A percentile compares a stretch with the other conserved stretches of the same genome.
phyloP scores from a whole-genome alignment of 1,284 basidiomycete genomes.

The Fomitopsis betulina region DNA sequence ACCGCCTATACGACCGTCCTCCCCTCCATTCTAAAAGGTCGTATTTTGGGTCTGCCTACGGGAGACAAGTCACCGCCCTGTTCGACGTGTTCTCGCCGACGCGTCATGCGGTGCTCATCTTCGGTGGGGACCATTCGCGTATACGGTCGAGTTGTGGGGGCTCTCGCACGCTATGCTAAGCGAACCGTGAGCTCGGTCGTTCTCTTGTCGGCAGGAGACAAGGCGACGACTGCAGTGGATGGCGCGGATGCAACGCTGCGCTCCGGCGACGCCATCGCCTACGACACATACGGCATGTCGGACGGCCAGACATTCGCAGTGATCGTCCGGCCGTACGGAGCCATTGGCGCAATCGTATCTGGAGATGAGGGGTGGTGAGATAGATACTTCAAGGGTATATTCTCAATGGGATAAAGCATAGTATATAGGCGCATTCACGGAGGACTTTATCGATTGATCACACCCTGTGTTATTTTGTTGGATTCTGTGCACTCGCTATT shows the following conservation, averaged over 20 bases:
- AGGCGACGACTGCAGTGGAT: not conserved
- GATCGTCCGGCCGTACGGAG: conserved; percentile 20
- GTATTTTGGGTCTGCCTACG: too few species aligned
- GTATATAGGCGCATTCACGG: too few species aligned
- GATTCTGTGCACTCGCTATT: too few species aligned
- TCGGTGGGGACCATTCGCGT: not conserved
- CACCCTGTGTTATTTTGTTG: too few species aligned
- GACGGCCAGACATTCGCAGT: conserved; percentile 4
- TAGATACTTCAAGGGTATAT: conserved; percentile 8
- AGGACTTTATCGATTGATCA: too few species aligned
- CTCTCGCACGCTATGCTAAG: conserved; percentile 1
- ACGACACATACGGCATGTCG: conserved; percentile 11
- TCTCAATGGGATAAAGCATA: not conserved
- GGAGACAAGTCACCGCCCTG: conserved; percentile 3
- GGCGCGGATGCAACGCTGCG: conserved; percentile 2
- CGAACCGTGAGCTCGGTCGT: conserved; percentile 5
- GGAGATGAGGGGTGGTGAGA: conserved; percentile 9
- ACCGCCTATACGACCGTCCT: too few species aligned
- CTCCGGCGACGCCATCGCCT: conserved; percentile 14
- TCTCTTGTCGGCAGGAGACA: not conserved
- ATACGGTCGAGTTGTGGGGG: not conserved
- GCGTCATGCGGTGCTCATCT: conserved; percentile 19
- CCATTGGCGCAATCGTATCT: conserved; percentile 16
- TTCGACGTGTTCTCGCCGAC: conserved; percentile 14
- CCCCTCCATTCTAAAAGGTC: too few species aligned